phyloP scores from a whole-genome alignment of 495 filamentous ascomycete genomes.

The Xylaria telfairii region DNA sequence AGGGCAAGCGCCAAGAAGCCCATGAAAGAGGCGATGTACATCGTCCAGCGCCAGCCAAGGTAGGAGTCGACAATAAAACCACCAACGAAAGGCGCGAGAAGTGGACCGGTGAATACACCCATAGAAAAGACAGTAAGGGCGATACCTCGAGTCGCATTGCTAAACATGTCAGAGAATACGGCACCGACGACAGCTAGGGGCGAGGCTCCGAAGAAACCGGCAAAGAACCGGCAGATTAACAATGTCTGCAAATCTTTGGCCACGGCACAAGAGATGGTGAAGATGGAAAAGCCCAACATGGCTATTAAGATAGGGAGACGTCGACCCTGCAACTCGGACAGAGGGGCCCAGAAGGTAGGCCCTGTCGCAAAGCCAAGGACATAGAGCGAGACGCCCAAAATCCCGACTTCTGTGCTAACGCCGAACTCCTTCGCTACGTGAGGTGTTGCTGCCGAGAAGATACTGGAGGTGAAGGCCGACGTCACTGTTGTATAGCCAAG shows the following conservation, averaged over 20 bases:
- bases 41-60: constrained; percentile 86
- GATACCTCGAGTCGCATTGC: constrained; percentile 76
- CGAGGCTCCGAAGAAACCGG: constrained; percentile 75
- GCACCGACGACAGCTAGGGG: constrained; percentile 85
- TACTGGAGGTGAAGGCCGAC: constrained; percentile 72
- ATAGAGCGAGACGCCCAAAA: constrained; percentile 72
- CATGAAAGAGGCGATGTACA: constrained; percentile 75
- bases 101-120: constrained; percentile 82
- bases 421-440: constrained; percentile 58
- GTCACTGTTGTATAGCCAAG: constrained; percentile 80
- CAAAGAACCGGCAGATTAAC: constrained; percentile 84
- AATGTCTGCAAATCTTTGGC: constrained; percentile 84
- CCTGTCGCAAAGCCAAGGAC: constrained; percentile 76
- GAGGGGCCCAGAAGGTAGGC: constrained; percentile 69
- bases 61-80: constrained; percentile 78
- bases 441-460: constrained; percentile 69
- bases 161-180: constrained; percentile 87
- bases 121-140: constrained; percentile 85
- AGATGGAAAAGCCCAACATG: constrained; percentile 82
- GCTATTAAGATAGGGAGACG: constrained; percentile 71
- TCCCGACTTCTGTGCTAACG: constrained; percentile 64
- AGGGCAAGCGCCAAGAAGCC: constrained; percentile 74
- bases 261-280: constrained; percentile 71
- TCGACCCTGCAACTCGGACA: constrained; percentile 80
- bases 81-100: constrained; percentile 82